Evolutionary conservation across 2,329 filamentous ascomycete genomes (phyloP).

Genomic region (Pezizomycotina sp.): DNA sequence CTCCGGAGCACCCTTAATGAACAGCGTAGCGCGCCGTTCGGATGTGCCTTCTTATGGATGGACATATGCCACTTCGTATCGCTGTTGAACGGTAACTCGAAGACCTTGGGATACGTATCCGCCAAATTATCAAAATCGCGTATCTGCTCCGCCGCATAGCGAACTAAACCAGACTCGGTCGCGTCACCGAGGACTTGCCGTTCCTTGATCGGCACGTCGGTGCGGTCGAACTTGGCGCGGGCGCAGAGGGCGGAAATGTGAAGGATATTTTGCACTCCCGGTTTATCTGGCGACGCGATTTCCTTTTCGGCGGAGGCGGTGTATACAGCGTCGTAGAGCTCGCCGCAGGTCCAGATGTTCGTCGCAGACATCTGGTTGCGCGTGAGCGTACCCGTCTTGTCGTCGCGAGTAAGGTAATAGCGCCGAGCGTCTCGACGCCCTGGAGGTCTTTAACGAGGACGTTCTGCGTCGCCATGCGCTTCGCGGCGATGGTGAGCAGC

Average conservation of each 20-base stretch:
- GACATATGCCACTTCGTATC: too few species aligned
- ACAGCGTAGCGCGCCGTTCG: too few species aligned
- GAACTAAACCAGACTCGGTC: conserved; percentile 32
- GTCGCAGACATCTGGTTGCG: conserved; percentile 69
- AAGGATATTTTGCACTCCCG: conserved; percentile 23
- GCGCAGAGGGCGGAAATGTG: conserved; percentile 31
- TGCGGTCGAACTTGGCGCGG: conserved; percentile 32
- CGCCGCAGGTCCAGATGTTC: neutral
- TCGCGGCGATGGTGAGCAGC: conserved; percentile 85
- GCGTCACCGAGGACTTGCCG: conserved; percentile 32
- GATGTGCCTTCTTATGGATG: too few species aligned
- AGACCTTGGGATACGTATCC: too few species aligned
- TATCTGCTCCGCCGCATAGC: conserved; percentile 30
- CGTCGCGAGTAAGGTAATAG: conserved; percentile 83
- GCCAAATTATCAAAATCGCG: too few species aligned
- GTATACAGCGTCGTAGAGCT: too few species aligned
- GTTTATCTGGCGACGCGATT: too few species aligned
- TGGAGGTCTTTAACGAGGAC: conserved; percentile 87
- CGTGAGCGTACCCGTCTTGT: conserved; percentile 85
- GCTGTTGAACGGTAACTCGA: too few species aligned
- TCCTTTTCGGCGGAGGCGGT: too few species aligned
- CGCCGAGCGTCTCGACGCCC: conserved; percentile 79
- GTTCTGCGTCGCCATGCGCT: conserved; percentile 81
- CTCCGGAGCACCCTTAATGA: too few species aligned
- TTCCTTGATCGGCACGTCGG: conserved; percentile 28